A percentile compares a stretch with the other conserved stretches of the same genome.
Conservation (phyloP, 1,284 basidiomycete genomes). For the Boletus calvinii region DNA sequence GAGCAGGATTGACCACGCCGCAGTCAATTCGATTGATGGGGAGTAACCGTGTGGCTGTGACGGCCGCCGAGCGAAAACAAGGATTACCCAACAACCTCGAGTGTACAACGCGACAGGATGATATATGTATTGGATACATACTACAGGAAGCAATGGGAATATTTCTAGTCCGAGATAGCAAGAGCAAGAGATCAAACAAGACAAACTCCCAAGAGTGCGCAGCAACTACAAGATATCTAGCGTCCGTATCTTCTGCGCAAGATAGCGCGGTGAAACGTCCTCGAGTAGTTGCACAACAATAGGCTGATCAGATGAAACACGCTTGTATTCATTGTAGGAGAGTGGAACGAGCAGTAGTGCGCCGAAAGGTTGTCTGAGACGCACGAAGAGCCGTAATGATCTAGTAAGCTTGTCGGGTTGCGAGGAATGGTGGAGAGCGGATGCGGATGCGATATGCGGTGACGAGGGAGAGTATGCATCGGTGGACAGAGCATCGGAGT, state of each 20-base stretch:
- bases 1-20: conserved; percentile 9
- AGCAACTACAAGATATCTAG: conserved; percentile 5
- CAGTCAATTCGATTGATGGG: conserved; percentile 5
- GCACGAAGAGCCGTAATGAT: neutral
- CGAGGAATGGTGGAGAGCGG: no score
- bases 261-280: neutral
- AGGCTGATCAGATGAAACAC: neutral
- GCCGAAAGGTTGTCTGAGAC: conserved; percentile 4
- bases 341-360: neutral
- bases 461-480: neutral
- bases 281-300: neutral
- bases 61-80: neutral
- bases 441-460: neutral
- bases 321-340: neutral
- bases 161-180: no score
- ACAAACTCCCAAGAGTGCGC: neutral
- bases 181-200: no score
- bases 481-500: neutral
- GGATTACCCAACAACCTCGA: neutral
- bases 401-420: neutral
- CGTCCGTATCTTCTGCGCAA: neutral
- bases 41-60: conserved; percentile 15
- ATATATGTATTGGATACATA: neutral
- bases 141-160: neutral
- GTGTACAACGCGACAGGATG: neutral